Base-by-base conservation (phyloP, 2,329 filamentous ascomycete genomes). In the Fusarium scirpi region DNA sequence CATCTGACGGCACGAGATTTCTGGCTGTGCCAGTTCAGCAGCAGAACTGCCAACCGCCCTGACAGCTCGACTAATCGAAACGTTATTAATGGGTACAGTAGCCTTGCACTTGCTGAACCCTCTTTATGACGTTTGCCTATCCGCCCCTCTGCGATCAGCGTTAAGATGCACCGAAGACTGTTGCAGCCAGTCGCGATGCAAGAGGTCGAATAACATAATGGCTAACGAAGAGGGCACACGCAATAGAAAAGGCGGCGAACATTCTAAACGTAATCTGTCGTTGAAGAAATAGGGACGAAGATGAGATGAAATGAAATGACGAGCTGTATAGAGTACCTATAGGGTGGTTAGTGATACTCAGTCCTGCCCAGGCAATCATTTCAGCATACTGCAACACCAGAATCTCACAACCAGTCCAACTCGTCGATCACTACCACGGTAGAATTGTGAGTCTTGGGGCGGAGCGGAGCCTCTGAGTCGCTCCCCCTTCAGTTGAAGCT, bases 391-490 rank as follows among this genome's bases (percentile, higher is more conserved):
- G 24, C 18, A 20, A 47, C 38, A n/a, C 20, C 18, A 57, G 24
- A 45, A 49, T 54, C 20, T 54, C 40, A 45, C 20, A 59, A 27
- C n/a, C 29, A 34, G 43, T 32, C 34, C 15, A 22, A 49, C 30
- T 40, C 34, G 43, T 47, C 51, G 41, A 69, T 46, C 46, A 29
- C 51, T 57, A 22, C 51, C 32, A n/a, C 29, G 57, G 55, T 41
- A 20, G 18, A 38, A 22, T 27, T 52, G 16, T 11, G 49, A 52
- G 67, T 58, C 65, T 69, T 71, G 59, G 73, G 60, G 54, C 56
- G 57, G 60, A 62, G 63, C 58, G 66, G 72, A 65, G 72, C 66
- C 70, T 74, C 64, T 72, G 72, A 48, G 58, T 53, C 53, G 58
- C 57, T 38, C 20, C 24, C 32, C 44, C 30, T 47, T 56, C 29